Evolutionary conservation across 805 yeast genomes (phyloP).

Genomic region (Scheffersomyces lignosus): DNA sequence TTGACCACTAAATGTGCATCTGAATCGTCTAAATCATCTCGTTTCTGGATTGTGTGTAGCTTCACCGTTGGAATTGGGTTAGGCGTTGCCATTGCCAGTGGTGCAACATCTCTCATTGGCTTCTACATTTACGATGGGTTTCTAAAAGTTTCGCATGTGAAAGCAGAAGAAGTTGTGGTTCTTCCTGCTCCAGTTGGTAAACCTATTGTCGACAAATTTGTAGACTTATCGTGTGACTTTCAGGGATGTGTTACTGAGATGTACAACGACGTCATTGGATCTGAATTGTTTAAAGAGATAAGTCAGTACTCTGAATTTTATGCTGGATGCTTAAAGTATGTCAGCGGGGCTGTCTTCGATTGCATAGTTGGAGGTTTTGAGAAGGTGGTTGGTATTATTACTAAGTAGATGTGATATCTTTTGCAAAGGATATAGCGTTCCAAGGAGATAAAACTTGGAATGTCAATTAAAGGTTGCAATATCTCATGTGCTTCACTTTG

Average conservation of each 20-base stretch:
- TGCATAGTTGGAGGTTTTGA: slow-evolving; percentile 26
- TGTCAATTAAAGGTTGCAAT: too few relatives aligned
- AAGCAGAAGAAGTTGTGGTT: not conserved
- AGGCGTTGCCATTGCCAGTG: slow-evolving; percentile 30
- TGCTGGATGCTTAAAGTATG: slow-evolving; percentile 2
- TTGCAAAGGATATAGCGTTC: too few relatives aligned
- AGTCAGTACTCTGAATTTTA: not conserved
- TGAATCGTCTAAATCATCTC: slow-evolving; percentile 4
- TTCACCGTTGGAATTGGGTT: slow-evolving; percentile 39
- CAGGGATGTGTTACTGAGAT: not conserved
- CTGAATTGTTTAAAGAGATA: slow-evolving; percentile 1
- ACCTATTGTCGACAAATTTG: not conserved
- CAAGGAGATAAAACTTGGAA: too few relatives aligned
- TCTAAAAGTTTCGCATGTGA: not conserved
- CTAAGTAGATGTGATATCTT: slow-evolving; percentile 5
- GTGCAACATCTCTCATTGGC: slow-evolving; percentile 19
- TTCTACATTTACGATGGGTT: not conserved
- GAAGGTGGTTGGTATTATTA: slow-evolving; percentile 15
- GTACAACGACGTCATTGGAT: slow-evolving; percentile 4
- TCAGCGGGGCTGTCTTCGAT: slow-evolving; percentile 12
- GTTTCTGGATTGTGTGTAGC: slow-evolving; percentile 28
- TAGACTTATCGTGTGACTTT: not conserved
- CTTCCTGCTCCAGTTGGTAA: not conserved
- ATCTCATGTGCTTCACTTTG: too few relatives aligned
- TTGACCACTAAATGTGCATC: too few relatives aligned